phyloP scores from a whole-genome alignment of 352 stramenopile genomes.

The Blastocystis sp. region DNA sequence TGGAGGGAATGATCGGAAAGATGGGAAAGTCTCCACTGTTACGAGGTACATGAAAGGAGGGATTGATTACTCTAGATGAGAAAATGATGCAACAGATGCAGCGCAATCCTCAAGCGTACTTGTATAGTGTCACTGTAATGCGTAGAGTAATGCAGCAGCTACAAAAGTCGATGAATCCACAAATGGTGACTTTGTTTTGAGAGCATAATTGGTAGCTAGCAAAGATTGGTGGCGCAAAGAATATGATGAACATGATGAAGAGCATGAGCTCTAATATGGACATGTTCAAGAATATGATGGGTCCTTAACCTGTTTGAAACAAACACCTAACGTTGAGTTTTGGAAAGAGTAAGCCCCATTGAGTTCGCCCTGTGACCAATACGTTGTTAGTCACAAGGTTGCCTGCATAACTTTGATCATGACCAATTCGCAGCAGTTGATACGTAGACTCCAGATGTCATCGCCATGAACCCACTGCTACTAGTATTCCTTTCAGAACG shows the following conservation, averaged over 20 bases:
- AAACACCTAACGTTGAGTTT: slow-evolving; percentile 23
- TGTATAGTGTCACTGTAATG: neutral
- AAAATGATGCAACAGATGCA: slow-evolving; percentile 76
- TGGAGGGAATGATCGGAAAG: slow-evolving; percentile 83
- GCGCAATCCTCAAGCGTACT: slow-evolving; percentile 81
- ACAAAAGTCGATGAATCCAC: slow-evolving; percentile 82
- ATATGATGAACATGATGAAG: slow-evolving; percentile 71
- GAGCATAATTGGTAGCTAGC: slow-evolving; percentile 76
- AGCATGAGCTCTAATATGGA: slow-evolving; percentile 64
- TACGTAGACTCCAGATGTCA: slow-evolving; percentile 55
- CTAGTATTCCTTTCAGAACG: slow-evolving; percentile 59
- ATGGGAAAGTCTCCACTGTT: slow-evolving; percentile 90
- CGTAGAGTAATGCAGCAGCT: slow-evolving; percentile 85
- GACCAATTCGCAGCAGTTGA: slow-evolving; percentile 49
- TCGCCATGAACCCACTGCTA: slow-evolving; percentile 22
- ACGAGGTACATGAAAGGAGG: slow-evolving; percentile 64
- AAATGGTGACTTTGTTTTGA: slow-evolving; percentile 81
- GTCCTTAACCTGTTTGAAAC: neutral
- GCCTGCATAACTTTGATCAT: slow-evolving; percentile 48
- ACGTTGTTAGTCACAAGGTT: slow-evolving; percentile 12
- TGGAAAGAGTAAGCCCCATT: slow-evolving; percentile 60
- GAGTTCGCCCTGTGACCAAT: slow-evolving; percentile 29
- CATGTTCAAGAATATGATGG: slow-evolving; percentile 62
- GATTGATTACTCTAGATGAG: slow-evolving; percentile 60
- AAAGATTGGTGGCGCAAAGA: slow-evolving; percentile 78